phyloP scores from a whole-genome alignment of 768 basidiomycete genomes.

The Trametes sanguinea region DNA sequence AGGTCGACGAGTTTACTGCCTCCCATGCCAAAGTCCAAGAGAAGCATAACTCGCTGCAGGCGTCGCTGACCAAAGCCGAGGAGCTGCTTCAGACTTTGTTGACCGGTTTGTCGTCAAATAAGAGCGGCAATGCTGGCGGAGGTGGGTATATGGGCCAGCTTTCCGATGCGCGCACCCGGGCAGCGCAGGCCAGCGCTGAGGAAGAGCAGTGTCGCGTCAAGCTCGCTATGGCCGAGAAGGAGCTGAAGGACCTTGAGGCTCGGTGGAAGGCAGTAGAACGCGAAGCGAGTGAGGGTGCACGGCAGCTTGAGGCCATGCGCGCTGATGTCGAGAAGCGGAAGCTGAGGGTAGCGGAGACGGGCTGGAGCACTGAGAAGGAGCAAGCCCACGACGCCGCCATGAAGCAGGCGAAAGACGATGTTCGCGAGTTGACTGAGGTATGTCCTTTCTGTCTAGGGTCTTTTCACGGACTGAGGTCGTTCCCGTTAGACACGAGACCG shows the following conservation, averaged over 20 bases:
- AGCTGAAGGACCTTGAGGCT: slow-evolving; percentile 73
- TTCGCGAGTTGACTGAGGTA: slow-evolving; percentile 67
- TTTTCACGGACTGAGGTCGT: slow-evolving; percentile 2
- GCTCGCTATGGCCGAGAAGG: slow-evolving; percentile 75
- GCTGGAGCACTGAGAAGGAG: slow-evolving; percentile 81
- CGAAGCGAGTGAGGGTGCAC: slow-evolving; percentile 77
- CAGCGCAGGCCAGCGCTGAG: slow-evolving; percentile 78
- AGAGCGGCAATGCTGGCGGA: slow-evolving; percentile 68
- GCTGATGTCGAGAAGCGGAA: slow-evolving; percentile 58
- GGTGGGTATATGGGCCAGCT: slow-evolving; percentile 98
- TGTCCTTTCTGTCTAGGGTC: slow-evolving; percentile 14
- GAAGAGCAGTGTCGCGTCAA: slow-evolving; percentile 81
- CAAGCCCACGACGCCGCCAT: slow-evolving; percentile 52
- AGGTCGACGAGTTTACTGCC: slow-evolving; percentile 56
- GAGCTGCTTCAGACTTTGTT: slow-evolving; percentile 94
- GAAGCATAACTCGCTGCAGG: slow-evolving; percentile 60
- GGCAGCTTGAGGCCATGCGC: slow-evolving; percentile 61
- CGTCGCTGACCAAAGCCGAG: slow-evolving; percentile 71
- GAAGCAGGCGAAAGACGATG: slow-evolving; percentile 52
- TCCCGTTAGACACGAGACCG: slow-evolving; percentile 61
- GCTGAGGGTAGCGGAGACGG: slow-evolving; percentile 55
- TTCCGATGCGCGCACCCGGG: slow-evolving; percentile 74
- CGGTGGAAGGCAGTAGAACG: slow-evolving; percentile 83
- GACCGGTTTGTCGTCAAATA: slow-evolving; percentile 82
- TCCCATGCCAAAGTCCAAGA: slow-evolving; percentile 67